Base-by-base conservation (phyloP, 257 asterid species). In the Gentiana macrophylla region DNA sequence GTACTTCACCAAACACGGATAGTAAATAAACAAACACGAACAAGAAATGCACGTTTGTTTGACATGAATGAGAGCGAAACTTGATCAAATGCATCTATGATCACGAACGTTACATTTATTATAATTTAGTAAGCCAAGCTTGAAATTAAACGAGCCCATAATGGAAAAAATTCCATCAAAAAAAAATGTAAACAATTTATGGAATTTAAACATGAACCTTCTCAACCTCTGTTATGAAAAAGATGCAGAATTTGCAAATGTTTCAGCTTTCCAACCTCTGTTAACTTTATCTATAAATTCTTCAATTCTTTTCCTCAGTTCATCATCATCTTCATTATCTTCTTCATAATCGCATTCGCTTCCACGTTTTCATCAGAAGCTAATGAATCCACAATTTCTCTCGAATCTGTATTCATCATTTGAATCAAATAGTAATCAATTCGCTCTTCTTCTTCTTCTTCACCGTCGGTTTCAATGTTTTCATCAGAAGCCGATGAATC, bases 201-300 rank as follows among this genome's bases (percentile, higher is more conserved):
- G 24, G 24, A 24, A 24, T 24, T 0, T 24, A 24, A 24, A 24
- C 24, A 0, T 24, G 24, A 24, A 24, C 24, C 24, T 24, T 24
- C 24, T 24, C 24, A 24, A 24, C 46, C 46, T 41, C 9, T 41
- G 46, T 10, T 41, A 41, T 41, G 2, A 37, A 44, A 53, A 52
- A 33, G 13, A 38, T 12, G 62, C 52, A 49, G 50, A 13, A 34
- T 63, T 61, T 52, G 60, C 62, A 59, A 69, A 52, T 12, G 69
- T 70, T 41, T 76, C 79, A 48, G 61, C 72, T 55, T 53, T 69
- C 76, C 79, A 76, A 44, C 69, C 76, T 47, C 58, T 57, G 48
- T 62, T 76, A 24, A 69, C 63, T 52, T 72, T 72, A 59, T 57
- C 71, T 5, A 76, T 76, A 50, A 72, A 72, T 34, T 66, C 81